Base-by-base conservation (phyloP, 192 early-diverging fungal species). In the Backusella australiensis region DNA sequence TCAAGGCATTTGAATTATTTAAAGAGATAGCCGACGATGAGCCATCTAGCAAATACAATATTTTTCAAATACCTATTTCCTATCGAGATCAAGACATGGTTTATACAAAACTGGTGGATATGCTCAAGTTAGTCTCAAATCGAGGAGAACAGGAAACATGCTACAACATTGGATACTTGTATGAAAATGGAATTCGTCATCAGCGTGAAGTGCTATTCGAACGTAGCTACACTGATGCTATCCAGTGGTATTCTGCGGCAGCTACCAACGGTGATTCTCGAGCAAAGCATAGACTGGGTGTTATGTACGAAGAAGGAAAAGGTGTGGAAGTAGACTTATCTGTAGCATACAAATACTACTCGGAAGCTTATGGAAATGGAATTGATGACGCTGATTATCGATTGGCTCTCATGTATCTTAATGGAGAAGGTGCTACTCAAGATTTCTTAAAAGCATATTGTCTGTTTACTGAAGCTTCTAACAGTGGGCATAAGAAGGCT, bases 111-210 rank as follows among this genome's bases (percentile, higher is more conserved):
- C 15, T 44, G 15, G 0, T 44, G 3, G 1, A 15, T 44, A 15
- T 44, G 14, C 3, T 44, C 12, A 44, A 0, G 3, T 4, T 4
- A 15, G 42, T 17, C 0, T 53, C 52, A 53, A 4, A 53, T 0
- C n/a, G 6, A 53, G 19, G 19, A 9, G 6, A 9, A 0, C 1
- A 23, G 0, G n/a, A n/a, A 21, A 0, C 8, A 21, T 8, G 6
- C 6, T 53, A 53, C 17, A 23, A 53, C 52, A 53, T 17, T 44
- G 42, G 42, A 44, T 17, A 15, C 42, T 17, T 44, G 0, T 44
- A 15, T 17, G 42, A 44, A 17, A 44, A 17, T 44, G 42, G 14
- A 44, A 15, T 15, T 44, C 5, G 0, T n/a, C 5, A 29, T 29
- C 0, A 0, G 26, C 0, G 26, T 29, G 26, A 0, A 29, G 1